Conservation (phyloP, 2,329 filamentous ascomycete species). For the Fusarium sp. region DNA sequence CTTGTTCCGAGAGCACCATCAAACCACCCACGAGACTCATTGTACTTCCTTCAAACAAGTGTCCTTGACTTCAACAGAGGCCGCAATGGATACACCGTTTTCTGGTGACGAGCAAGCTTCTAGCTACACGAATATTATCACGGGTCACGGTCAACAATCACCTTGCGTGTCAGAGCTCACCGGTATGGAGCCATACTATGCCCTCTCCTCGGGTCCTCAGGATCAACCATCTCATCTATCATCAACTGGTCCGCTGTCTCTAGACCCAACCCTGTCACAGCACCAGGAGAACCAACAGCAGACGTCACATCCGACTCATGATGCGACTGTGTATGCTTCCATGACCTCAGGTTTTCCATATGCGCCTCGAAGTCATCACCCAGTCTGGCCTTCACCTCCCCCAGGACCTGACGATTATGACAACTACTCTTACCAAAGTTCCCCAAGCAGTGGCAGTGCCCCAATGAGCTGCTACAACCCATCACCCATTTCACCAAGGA, state of each 20-base stretch:
- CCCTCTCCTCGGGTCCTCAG: conserved; percentile 35
- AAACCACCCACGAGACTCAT: conserved; percentile 36
- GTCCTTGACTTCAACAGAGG: conserved; percentile 22
- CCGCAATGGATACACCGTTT: conserved; percentile 44
- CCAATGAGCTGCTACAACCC: conserved; percentile 41
- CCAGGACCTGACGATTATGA: conserved; percentile 51
- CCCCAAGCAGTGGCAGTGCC: conserved; percentile 42
- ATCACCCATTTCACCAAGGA: conserved; percentile 46
- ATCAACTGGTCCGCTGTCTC: conserved; percentile 33
- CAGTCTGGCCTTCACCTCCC: conserved; percentile 50
- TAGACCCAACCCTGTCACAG: conserved; percentile 33
- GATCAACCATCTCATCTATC: conserved; percentile 36
- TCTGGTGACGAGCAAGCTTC: conserved; percentile 41
- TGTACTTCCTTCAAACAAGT: conserved; percentile 31
- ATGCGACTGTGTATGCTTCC: conserved; percentile 34
- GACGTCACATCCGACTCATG: conserved; percentile 23
- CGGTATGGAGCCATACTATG: conserved; percentile 39
- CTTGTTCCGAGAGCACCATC: conserved; percentile 24
- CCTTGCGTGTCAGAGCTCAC: conserved; percentile 39
- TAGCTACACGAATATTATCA: conserved; percentile 47
- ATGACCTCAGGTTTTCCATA: conserved; percentile 39
- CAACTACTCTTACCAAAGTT: conserved; percentile 48
- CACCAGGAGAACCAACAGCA: conserved; percentile 27
- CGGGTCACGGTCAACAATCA: conserved; percentile 43
- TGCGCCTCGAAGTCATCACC: conserved; percentile 33